phyloP scores from a whole-genome alignment of 2,329 filamentous ascomycete genomes.

The Mycosphaerella arachidis region DNA sequence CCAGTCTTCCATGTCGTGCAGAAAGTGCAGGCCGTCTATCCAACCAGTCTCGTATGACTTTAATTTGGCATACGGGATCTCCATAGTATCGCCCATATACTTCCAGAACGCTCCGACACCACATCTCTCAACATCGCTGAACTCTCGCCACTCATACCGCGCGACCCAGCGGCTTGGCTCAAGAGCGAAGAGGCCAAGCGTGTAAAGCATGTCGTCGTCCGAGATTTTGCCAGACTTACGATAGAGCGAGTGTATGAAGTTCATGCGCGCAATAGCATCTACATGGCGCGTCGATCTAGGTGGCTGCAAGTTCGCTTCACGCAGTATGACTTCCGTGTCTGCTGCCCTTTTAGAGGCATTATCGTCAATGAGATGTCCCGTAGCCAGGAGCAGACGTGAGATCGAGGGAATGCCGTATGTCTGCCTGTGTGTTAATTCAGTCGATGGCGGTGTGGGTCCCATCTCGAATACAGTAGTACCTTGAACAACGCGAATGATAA shows the following conservation, averaged over 20 bases:
- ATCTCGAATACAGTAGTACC: neutral
- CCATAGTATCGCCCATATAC: conserved; percentile 64
- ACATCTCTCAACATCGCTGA: conserved; percentile 63
- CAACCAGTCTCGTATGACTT: too few species aligned
- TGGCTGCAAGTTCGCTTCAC: conserved; percentile 45
- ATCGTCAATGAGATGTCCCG: neutral
- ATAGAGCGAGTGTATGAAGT: conserved; percentile 58
- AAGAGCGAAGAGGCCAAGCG: conserved; percentile 57
- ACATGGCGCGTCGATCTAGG: conserved; percentile 43
- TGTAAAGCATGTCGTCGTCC: conserved; percentile 62
- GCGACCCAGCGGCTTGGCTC: conserved; percentile 62
- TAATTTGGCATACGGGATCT: conserved; percentile 44
- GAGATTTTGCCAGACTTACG: conserved; percentile 55
- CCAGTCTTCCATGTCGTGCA: too few species aligned
- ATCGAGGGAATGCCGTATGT: neutral
- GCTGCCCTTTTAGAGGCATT: conserved; percentile 49
- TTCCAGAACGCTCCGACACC: conserved; percentile 66
- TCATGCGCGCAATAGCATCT: conserved; percentile 56
- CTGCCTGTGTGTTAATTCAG: neutral
- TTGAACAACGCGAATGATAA: conserved; percentile 1
- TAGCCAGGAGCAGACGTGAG: neutral
- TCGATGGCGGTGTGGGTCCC: too few species aligned
- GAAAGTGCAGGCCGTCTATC: too few species aligned
- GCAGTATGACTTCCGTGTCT: conserved; percentile 49
- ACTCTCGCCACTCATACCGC: conserved; percentile 64